A percentile compares a stretch with the other conserved stretches of the same genome.
Conservation (phyloP, 768 basidiomycete genomes). For the Roridomyces roridus region DNA sequence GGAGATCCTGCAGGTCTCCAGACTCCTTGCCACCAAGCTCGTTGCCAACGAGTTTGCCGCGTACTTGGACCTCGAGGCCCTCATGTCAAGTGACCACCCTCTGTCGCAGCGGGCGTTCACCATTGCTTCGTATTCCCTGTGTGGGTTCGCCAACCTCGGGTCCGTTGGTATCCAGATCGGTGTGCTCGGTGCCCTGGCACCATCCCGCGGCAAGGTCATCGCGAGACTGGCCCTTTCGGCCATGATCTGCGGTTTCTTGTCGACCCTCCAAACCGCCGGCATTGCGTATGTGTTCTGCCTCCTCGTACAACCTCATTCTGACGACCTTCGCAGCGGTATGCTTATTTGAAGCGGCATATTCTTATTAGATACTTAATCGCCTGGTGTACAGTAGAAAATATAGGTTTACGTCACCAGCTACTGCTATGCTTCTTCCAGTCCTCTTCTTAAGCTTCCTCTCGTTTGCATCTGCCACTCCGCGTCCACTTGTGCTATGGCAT, state of each 20-base stretch:
- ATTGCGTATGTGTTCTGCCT: conserved; percentile 53
- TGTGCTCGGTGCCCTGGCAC: conserved; percentile 73
- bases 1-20: conserved; percentile 84
- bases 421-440: conserved; percentile 1
- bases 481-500: conserved; percentile 81
- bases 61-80: conserved; percentile 63
- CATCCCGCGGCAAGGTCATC: conserved; percentile 72
- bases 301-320: neutral
- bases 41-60: conserved; percentile 89
- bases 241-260: conserved; percentile 74
- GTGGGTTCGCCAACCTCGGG: conserved; percentile 89
- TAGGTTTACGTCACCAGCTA: neutral
- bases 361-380: conserved; percentile 30
- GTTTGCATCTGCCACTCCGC: conserved; percentile 22
- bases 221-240: conserved; percentile 71
- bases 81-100: conserved; percentile 51
- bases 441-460: neutral
- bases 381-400: neutral
- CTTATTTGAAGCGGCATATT: conserved; percentile 43
- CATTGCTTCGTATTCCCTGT: conserved; percentile 86
- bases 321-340: conserved; percentile 48
- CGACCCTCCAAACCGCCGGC: conserved; percentile 63
- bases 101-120: conserved; percentile 78
- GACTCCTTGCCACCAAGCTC: conserved; percentile 85
- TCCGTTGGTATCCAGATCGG: conserved; percentile 89